phyloP scores from a whole-genome alignment of 768 basidiomycete species.

The Suillus subluteus region DNA sequence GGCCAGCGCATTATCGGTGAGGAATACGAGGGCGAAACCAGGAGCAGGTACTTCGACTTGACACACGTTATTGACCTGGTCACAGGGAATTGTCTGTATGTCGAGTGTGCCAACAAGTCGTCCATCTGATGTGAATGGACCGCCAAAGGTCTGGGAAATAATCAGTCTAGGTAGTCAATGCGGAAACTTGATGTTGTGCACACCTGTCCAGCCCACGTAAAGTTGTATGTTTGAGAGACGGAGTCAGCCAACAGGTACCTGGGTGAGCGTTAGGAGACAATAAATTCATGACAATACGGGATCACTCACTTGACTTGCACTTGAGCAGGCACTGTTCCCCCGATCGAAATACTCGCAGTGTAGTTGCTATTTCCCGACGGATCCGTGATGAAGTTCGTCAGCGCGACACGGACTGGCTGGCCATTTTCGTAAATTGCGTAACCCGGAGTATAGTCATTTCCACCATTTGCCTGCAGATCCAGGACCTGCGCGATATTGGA shows the following conservation, averaged over 20 bases:
- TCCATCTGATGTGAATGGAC: constrained; percentile 67
- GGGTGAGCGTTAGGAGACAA: neutral
- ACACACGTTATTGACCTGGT: constrained; percentile 56
- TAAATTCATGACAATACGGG: neutral
- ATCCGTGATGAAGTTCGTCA: constrained; percentile 78
- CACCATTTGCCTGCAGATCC: constrained; percentile 59
- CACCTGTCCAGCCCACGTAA: constrained; percentile 82
- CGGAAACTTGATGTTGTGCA: constrained; percentile 14
- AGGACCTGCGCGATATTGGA: constrained; percentile 66
- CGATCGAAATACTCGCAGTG: constrained; percentile 53
- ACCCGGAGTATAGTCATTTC: constrained; percentile 60
- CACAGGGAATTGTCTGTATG: constrained; percentile 64
- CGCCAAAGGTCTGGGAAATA: constrained; percentile 56
- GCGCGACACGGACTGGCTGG: constrained; percentile 57
- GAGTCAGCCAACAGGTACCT: constrained; percentile 62
- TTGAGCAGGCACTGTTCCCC: constrained; percentile 45
- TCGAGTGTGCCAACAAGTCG: constrained; percentile 57
- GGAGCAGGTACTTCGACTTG: constrained; percentile 68
- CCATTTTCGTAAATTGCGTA: constrained; percentile 74
- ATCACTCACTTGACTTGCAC: constrained; percentile 56
- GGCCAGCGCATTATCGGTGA: constrained; percentile 46
- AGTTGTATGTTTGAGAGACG: constrained; percentile 62
- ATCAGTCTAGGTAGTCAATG: constrained; percentile 3
- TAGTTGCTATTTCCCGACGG: constrained; percentile 55
- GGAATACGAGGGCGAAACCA: constrained; percentile 75